Percentiles rank a stretch among this genome's conserved stretches.
These are phyloP conservation scores for Trichoderma sp. DNA, from an alignment of 2,329 filamentous ascomycete species.

Conservation along the genomic window DNA sequence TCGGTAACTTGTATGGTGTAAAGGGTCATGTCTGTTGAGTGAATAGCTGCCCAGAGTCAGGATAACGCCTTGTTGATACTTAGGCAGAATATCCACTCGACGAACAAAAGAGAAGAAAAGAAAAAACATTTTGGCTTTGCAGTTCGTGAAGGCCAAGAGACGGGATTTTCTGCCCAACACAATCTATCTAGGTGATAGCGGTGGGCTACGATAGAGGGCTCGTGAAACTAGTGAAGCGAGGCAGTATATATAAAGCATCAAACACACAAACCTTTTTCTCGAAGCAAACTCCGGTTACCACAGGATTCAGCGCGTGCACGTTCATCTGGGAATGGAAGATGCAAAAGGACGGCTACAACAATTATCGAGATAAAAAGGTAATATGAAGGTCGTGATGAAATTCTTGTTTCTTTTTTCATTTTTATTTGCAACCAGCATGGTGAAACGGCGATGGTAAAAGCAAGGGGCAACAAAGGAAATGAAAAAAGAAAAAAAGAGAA, in stretches of 20 bases:
- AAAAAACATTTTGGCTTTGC: neutral
- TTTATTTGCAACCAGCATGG: neutral
- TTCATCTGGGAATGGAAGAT: neutral
- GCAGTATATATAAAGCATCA: constrained; percentile 23
- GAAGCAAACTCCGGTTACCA: neutral
- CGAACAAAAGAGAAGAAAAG: neutral
- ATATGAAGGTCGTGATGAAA: neutral
- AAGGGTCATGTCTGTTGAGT: neutral
- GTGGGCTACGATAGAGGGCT: neutral
- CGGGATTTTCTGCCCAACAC: neutral
- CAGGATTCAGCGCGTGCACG: constrained; percentile 1
- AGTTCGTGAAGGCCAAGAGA: constrained; percentile 14
- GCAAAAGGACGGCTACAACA: neutral
- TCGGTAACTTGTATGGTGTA: neutral
- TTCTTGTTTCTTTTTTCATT: neutral
- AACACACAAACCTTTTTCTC: constrained; percentile 18
- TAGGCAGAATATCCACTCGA: constrained; percentile 8
- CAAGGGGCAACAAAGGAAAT: neutral
- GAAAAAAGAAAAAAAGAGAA: neutral
- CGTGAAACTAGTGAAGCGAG: constrained; percentile 21
- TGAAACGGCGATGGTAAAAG: neutral
- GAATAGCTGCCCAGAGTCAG: constrained; percentile 4
- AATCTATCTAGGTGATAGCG: constrained; percentile 4
- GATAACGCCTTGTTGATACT: constrained; percentile 1
- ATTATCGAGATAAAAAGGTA: neutral